These are phyloP conservation scores for Aspergillus saccharolyticus DNA, from an alignment of 495 filamentous ascomycete species.

Conservation along the genomic window DNA sequence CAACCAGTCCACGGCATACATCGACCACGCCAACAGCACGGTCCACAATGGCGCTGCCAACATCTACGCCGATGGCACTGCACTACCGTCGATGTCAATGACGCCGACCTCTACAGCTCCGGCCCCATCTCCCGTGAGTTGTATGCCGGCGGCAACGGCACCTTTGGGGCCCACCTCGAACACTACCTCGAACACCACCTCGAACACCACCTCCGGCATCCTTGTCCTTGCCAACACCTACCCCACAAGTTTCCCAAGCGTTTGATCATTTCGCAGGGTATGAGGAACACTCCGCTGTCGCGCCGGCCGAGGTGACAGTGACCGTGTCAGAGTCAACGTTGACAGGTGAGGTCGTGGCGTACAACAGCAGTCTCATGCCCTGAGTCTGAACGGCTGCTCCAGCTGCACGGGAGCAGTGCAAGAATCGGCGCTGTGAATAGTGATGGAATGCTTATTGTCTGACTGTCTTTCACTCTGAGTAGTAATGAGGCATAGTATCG, in stretches of 20 bases:
- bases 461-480: no score
- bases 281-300: not conserved
- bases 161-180: slow-evolving; percentile 12
- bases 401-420: not conserved
- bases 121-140: slow-evolving; percentile 17
- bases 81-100: slow-evolving; percentile 16
- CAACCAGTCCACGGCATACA: not conserved
- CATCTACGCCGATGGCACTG: not conserved
- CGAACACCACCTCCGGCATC: not conserved
- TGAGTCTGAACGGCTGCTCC: not conserved
- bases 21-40: not conserved
- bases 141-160: slow-evolving; percentile 19
- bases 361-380: not conserved
- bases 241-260: not conserved
- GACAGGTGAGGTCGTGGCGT: not conserved
- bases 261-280: not conserved
- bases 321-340: not conserved
- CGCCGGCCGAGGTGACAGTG: not conserved
- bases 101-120: slow-evolving; percentile 19
- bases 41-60: slow-evolving; percentile 1
- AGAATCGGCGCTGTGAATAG: not conserved
- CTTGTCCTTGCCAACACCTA: not conserved
- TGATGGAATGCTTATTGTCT: no score
- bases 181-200: slow-evolving; percentile 4
- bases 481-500: no score